Base-by-base conservation (phyloP, 805 yeast species). In the Candida xyloterini region DNA sequence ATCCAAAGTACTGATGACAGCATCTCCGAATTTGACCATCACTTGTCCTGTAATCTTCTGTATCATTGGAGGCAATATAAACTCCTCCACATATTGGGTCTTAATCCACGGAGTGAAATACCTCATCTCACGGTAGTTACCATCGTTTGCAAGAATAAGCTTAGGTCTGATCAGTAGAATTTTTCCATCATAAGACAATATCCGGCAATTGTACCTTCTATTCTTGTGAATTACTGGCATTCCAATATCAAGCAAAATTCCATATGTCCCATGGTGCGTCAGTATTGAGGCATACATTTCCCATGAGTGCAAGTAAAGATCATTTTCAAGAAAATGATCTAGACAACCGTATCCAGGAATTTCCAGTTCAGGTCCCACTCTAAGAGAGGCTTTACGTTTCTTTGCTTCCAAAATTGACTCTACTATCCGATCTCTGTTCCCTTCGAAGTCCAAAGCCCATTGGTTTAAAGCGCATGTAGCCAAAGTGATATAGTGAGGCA, bases 381-480 rank as follows among this genome's bases (percentile, higher is more conserved):
- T 74, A 36, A 95, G 72, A 14, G 71, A 67, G 0, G 99, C 95
- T 11, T 87, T 86, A 44, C 66, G 72, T 21, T 64, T 61, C 56
- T 90, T 93, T 38, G 99, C 96, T 36, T 75, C 70, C 15, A 57
- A 59, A 54, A 93, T 91, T 40, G 95, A 83, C 55, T 83, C 82
- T 16, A 93, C 55, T 47, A 93, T 91, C 42, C 99, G 72, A 57
- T 90, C 96, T 38, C 96, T 73, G 63, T 93, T 93, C 5, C 99
- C 99, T 62, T 91, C 98, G 62, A 88, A 93, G 61, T 93, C 99
- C 39, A 93, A 71, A 0, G 99, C 96, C 99, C 99, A 93, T 74
- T 93, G 99, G 67, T 93, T 93, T 48, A 93, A 72, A 54, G 90
- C 88, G 65, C 98, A 91, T 1, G 98, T 90, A 1, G 98, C 90